Conservation (phyloP, 345 rosid species). For the Dovyalis caffra region DNA sequence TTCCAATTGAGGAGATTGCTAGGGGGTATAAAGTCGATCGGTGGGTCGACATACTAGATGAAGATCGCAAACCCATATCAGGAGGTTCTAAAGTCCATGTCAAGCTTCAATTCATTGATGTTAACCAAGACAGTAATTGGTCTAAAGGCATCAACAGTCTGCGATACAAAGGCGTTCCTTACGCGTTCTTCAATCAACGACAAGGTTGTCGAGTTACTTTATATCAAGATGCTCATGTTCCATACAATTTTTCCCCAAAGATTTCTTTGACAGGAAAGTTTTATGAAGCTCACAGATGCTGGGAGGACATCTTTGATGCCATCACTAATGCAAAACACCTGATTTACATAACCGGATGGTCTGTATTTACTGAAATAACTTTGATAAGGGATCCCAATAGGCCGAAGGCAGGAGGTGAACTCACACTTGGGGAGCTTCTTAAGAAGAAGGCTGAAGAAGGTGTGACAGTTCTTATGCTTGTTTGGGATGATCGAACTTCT, state of each 20-base stretch:
- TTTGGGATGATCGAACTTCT: constrained; percentile 86
- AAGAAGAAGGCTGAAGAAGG: constrained; percentile 62
- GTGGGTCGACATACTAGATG: constrained; percentile 50
- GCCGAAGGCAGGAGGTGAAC: constrained; percentile 24
- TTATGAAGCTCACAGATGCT: constrained; percentile 52
- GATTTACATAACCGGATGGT: constrained; percentile 84
- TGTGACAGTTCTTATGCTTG: constrained; percentile 60
- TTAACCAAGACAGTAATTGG: constrained; percentile 42
- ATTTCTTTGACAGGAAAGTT: constrained; percentile 18
- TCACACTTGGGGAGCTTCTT: constrained; percentile 56
- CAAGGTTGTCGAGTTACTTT: constrained; percentile 28
- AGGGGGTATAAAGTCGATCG: constrained; percentile 32
- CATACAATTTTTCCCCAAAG: constrained; percentile 21
- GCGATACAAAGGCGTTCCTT: constrained; percentile 46
- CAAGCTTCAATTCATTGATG: constrained; percentile 38
- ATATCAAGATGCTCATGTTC: constrained; percentile 81
- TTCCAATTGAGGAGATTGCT: constrained; percentile 52
- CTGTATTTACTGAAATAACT: constrained; percentile 49
- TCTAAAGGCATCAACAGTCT: constrained; percentile 51
- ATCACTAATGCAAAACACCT: constrained; percentile 54
- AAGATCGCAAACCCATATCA: constrained; percentile 28
- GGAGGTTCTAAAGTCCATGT: constrained; percentile 51
- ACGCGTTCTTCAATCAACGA: constrained; percentile 54
- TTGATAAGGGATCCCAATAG: constrained; percentile 57
- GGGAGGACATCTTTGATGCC: constrained; percentile 81